Evolutionary conservation across 164 flowering plant genomes (phyloP), one percentile per base, ranked within the genome.

Genomic region (Liriodendron chinense): DNA sequence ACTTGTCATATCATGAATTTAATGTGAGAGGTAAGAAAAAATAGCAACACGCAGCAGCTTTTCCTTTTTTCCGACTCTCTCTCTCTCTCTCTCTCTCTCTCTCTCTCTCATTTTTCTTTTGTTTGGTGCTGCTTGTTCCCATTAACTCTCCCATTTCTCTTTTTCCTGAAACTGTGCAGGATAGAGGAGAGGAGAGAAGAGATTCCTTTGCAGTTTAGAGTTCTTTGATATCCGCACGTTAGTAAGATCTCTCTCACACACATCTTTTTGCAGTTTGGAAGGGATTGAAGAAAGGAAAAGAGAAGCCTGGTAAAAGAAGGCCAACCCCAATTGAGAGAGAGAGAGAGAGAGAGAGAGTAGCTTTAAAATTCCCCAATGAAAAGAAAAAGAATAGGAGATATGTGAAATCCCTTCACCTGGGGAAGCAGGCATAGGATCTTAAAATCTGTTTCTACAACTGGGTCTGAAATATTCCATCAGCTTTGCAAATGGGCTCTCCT

Each of bases 1-100:
- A 72, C 73, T 66, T 69, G 84, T 85, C 84, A 82, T 80, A 81
- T 85, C 83, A 79, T 57, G 67, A 48, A 79, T 28, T 74, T 76
- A 75, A 76, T 74, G 76, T 71, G 79, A 71, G 77, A 74, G 79
- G 79, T 73, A 80, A 34, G 43, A 34, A 34, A 34, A 80, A 77
- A 71, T 18, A 65, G 70, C 56, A 69, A 79, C 47, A 34, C 57
- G 34, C 21, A 77, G 61, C 81, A 80, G 83, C 84, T 80, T 84
- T 77, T 77, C n/a, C 63, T 48, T 78, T 53, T 61, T 48, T 47
- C 62, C 71, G 12, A 48, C 4, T 20, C 1, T 62, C 50, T 25
- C 7, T 26, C 28, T 47, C 48, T 68, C 3, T 20, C 24, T 61
- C 26, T 61, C 4, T 20, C 1, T 62, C 50, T 25, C 7, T 26